Base-by-base conservation (phyloP, 2,329 filamentous ascomycete species). In the Drechslerella dactyloides region DNA sequence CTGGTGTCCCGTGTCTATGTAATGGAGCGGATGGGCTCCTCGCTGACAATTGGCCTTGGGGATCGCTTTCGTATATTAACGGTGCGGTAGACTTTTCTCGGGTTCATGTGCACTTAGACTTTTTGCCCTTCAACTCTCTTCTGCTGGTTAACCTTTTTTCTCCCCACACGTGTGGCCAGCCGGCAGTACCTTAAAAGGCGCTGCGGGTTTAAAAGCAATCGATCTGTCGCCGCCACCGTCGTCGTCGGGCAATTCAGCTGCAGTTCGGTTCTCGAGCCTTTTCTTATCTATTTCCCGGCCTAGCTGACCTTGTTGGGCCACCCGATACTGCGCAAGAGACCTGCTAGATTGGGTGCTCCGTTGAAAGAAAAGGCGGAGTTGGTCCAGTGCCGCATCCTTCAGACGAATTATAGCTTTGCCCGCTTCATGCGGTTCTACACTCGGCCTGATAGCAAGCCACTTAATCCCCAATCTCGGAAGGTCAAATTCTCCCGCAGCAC, bases 381-480 rank as follows among this genome's bases (percentile, higher is more conserved):
- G 56, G 27, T 30, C 52, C 30, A 62, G 58, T 52, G 48, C 55
- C 48, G 63, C 50, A 50, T 27, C 33, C 48, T 72, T 65, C 56
- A 72, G 68, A 72, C 68, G 68, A 72, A 72, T 72, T 72, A 72
- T 35, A 65, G 60, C 60, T 48, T 50, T 65, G 68, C 60, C 68
- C 68, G 68, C 68, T 57, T 72, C 59, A 55, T 72, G 68, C 68
- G 68, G 56, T 33, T 55, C 62, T 23, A 57, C 35, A 44, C 52
- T 55, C 58, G 44, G 44, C 55, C 52, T 60, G 59, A 70, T 70
- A 72, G 60, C 60, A 72, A 72, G 68, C 68, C 68, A 72, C 68
- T 53, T 72, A 72, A 72, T 24, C 59, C 57, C 68, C 68, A 72
- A 72, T 72, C 59, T 72, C 68, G 68, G 68, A 72, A 72, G 68